These are phyloP conservation scores for Solanum etuberosum DNA, from an alignment of 257 asterid species.

Conservation along the genomic window DNA sequence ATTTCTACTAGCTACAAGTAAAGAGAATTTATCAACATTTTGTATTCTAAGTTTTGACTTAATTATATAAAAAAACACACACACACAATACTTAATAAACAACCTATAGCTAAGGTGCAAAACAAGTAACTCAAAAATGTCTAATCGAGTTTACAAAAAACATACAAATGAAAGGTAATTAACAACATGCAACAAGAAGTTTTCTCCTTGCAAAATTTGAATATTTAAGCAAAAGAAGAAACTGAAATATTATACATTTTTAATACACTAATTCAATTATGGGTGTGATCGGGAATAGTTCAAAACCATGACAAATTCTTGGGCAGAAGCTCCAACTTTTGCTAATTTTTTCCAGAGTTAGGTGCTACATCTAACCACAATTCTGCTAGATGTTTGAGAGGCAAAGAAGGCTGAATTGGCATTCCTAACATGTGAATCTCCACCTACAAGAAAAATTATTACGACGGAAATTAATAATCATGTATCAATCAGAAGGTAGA, in stretches of 20 bases:
- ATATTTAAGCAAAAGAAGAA: not conserved
- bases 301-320: constrained; percentile 14
- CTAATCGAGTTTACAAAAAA: not conserved
- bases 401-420: not conserved
- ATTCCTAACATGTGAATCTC: constrained; percentile 2
- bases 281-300: not conserved
- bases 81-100: not conserved
- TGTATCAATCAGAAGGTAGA: not conserved
- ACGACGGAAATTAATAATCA: not conserved
- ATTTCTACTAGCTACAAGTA: not conserved
- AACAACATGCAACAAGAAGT: not conserved
- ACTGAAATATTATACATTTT: not conserved
- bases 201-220: not conserved
- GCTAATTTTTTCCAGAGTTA: not conserved
- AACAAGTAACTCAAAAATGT: not conserved
- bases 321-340: constrained; percentile 5
- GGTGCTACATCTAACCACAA: constrained; percentile 3
- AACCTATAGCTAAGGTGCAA: not conserved
- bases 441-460: not conserved
- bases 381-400: not conserved
- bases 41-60: not conserved
- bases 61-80: no score
- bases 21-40: not conserved
- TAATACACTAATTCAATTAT: not conserved
- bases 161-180: not conserved